phyloP scores from a whole-genome alignment of 495 filamentous ascomycete genomes.

The Friedmanniomyces simplex region DNA sequence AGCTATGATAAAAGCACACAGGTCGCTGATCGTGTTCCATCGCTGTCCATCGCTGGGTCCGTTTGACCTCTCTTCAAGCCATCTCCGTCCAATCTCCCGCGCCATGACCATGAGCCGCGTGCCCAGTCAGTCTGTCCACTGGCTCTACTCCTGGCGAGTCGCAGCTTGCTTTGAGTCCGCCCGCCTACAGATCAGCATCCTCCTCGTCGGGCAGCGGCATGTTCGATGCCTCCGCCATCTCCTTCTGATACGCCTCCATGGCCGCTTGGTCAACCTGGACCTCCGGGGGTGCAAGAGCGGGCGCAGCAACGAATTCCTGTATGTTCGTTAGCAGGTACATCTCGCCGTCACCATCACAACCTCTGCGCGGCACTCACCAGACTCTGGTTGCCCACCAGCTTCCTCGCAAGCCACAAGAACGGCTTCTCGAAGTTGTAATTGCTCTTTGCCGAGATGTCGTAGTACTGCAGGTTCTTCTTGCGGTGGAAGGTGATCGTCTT shows the following conservation, averaged over 20 bases:
- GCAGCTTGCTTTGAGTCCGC: not conserved
- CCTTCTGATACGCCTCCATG: constrained; percentile 68
- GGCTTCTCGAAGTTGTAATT: constrained; percentile 99
- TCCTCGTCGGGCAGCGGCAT: constrained; percentile 95
- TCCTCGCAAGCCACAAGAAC: constrained; percentile 98
- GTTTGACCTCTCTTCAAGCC: not conserved
- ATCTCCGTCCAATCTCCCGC: not conserved
- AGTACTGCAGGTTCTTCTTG: constrained; percentile 99
- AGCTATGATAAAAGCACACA: constrained; percentile 11
- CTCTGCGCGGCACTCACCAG: constrained; percentile 51
- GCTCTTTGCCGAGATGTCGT: constrained; percentile 99
- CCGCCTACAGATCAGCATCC: constrained; percentile 60
- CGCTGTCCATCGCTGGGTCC: constrained; percentile 11
- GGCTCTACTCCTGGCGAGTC: not conserved
- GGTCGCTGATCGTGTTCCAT: constrained; percentile 2
- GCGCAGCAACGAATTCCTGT: constrained; percentile 93
- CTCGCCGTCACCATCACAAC: not conserved
- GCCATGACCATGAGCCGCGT: not conserved
- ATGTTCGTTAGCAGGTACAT: not conserved
- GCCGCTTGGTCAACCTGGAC: constrained; percentile 75
- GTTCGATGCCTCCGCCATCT: constrained; percentile 73
- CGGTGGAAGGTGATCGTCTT: constrained; percentile 99
- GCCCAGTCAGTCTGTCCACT: not conserved
- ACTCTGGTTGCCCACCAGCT: constrained; percentile 87
- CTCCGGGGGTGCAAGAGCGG: constrained; percentile 87